Evolutionary conservation across 2,329 filamentous ascomycete species (phyloP), one percentile per base, ranked within the genome.

Genomic region (Fusarium nanum): DNA sequence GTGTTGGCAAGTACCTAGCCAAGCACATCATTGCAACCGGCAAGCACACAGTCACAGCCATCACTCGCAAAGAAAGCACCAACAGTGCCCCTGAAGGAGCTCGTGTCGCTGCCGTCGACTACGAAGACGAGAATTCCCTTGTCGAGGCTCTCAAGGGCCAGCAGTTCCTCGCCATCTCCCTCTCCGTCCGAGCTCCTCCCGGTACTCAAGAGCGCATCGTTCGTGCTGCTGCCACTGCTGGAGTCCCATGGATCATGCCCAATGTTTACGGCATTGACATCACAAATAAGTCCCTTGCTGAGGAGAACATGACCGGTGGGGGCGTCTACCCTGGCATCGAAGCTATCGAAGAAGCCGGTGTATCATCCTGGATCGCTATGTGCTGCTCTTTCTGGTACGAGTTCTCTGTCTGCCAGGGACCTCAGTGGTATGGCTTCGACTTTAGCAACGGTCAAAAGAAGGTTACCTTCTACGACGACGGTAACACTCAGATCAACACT

Each of bases 341-440:
- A 25, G 77, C 82, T 62, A 78, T 86, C 27, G 81, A 85, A 67
- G 69, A 76, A 3, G 76, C 81, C 0, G 80, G 80, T 0, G 75
- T 76, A 7, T 81, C 80, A 27, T 75, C 76, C 0, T 87, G 83
- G 80, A 79, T 88, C 48, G 77, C 82, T 3, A 86, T 86, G 71
- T 85, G 81, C 80, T 87, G 86, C 71, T 82, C 82, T 3, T 87
- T 84, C 66, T 88, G 86, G 86, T 88, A 87, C 68, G 83, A 87
- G 52, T 87, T 82, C 61, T 87, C 83, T 54, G 71, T 87, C 1
- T 81, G 80, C 1, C 77, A 78, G 5, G 79, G 78, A 0, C 54
- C 76, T 2, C 52, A 70, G 10, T 79, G 80, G 30, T 87, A 81
- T 22, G 86, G 86, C 6, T 84, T 87, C 75, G 84, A 87, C 69